Percentiles rank a stretch among this genome's conserved stretches.
Conservation (phyloP, 208 protist genomes). For the Crithidia expoeki region DNA sequence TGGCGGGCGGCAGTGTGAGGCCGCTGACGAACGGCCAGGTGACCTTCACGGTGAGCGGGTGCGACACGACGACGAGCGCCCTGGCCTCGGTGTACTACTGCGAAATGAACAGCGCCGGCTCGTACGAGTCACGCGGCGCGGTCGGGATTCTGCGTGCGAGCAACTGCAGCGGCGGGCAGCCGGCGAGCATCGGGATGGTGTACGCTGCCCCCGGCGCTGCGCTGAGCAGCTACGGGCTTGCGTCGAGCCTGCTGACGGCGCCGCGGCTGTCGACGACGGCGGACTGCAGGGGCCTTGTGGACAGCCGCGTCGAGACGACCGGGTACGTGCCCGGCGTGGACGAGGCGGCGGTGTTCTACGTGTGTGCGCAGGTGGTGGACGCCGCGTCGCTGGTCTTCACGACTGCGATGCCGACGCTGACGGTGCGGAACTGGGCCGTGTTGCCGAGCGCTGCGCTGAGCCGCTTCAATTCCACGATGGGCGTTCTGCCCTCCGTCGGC, state of each 20-base stretch:
- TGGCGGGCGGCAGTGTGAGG: slow-evolving; percentile 29
- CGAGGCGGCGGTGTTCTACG: slow-evolving; percentile 52
- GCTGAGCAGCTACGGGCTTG: slow-evolving; percentile 56
- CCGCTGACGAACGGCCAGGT: slow-evolving; percentile 30
- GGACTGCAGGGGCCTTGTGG: slow-evolving; percentile 36
- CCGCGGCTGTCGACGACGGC: slow-evolving; percentile 38
- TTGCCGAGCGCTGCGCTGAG: too few relatives aligned
- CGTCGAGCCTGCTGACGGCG: slow-evolving; percentile 32
- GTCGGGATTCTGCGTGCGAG: slow-evolving; percentile 51
- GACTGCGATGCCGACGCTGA: slow-evolving; percentile 49
- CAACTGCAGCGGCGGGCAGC: slow-evolving; percentile 34
- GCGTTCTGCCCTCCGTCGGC: too few relatives aligned
- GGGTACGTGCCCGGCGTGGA: slow-evolving; percentile 50
- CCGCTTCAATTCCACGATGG: too few relatives aligned
- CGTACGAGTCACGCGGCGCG: slow-evolving; percentile 41
- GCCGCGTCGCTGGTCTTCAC: slow-evolving; percentile 52
- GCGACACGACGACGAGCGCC: slow-evolving; percentile 28
- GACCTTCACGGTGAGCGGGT: slow-evolving; percentile 43
- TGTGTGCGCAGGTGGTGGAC: slow-evolving; percentile 45
- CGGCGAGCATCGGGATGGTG: slow-evolving; percentile 43
- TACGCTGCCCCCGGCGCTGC: slow-evolving; percentile 33
- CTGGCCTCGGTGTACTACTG: slow-evolving; percentile 58
- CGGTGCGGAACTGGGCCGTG: slow-evolving; percentile 46
- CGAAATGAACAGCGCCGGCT: slow-evolving; percentile 44
- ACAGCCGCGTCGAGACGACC: slow-evolving; percentile 23